Percentiles rank a stretch among this genome's conserved stretches.
Evolutionary conservation across 2,329 filamentous ascomycete genomes (phyloP).

Genomic region (Trichoderma brevicompactum): DNA sequence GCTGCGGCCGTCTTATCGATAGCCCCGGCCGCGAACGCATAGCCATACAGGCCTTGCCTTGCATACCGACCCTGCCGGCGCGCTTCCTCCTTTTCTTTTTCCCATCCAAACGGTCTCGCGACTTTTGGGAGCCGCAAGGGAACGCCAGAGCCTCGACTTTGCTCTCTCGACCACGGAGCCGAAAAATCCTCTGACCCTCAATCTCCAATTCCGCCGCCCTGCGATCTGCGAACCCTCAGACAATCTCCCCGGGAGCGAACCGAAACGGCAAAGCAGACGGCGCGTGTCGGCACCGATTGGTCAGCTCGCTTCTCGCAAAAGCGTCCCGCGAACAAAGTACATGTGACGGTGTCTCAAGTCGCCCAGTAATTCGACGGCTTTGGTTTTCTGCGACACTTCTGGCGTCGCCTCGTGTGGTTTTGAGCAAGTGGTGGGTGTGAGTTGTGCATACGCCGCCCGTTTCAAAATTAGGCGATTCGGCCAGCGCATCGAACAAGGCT

Average conservation of each 20-base stretch:
- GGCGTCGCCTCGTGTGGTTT: background rate
- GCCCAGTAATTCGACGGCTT: background rate
- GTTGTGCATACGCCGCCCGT: constrained; percentile 3
- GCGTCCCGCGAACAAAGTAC: background rate
- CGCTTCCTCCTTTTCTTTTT: constrained; percentile 15
- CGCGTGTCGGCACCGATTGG: constrained; percentile 21
- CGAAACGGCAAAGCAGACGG: constrained; percentile 12
- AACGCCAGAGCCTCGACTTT: background rate
- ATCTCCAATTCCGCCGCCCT: background rate
- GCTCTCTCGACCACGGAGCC: background rate
- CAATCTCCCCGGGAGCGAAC: background rate
- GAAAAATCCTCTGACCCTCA: background rate
- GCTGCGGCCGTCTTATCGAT: constrained; percentile 25
- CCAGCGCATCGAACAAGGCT: constrained; percentile 23
- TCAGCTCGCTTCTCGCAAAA: constrained; percentile 5
- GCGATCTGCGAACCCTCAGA: constrained; percentile 11
- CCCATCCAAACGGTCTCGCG: background rate
- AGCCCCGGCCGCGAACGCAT: constrained; percentile 14
- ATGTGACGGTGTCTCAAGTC: constrained; percentile 4
- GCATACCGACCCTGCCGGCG: constrained; percentile 29
- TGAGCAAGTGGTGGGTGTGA: constrained; percentile 8
- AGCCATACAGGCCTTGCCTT: constrained; percentile 7
- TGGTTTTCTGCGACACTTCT: background rate
- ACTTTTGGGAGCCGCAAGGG: background rate
- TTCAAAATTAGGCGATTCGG: constrained; percentile 13